Evolutionary conservation across 345 rosid species (phyloP).

Genomic region (Arabidopsis arenosa): DNA sequence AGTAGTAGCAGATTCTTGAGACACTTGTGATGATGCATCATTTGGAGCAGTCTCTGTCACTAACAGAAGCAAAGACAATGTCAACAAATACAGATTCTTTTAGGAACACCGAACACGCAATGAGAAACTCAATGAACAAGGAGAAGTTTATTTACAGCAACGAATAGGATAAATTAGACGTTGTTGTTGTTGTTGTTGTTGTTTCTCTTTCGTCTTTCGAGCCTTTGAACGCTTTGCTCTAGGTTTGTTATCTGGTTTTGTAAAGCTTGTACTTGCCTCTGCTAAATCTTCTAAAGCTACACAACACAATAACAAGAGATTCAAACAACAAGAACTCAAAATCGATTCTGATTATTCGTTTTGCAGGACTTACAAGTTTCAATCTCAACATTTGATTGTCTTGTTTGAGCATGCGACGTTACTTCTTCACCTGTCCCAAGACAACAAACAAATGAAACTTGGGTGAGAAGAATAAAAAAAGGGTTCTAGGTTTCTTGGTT

Average conservation of each 20-base stretch:
- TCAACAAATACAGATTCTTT: background rate
- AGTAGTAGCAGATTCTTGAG: background rate
- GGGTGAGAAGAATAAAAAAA: background rate
- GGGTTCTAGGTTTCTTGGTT: background rate
- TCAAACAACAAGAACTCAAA: background rate
- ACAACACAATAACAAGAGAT: background rate
- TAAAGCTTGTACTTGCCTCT: conserved; percentile 2
- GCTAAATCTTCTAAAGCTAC: background rate
- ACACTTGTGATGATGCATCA: conserved; percentile 3
- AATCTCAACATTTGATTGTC: background rate
- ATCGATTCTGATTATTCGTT: background rate
- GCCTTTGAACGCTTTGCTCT: background rate
- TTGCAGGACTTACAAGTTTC: background rate
- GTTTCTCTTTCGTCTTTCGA: background rate
- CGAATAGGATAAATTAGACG: background rate
- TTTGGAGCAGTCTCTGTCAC: background rate
- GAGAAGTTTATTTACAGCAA: background rate
- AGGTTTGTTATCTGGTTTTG: background rate
- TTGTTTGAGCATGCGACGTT: background rate
- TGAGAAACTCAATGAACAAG: background rate
- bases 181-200: background rate
- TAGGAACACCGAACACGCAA: background rate
- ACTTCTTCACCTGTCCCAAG: background rate
- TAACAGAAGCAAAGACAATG: background rate
- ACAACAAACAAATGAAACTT: background rate